A percentile compares a stretch with the other conserved stretches of the same genome.
Conservation (phyloP, 176 grass and related monocot species). For the Pontederia paniculata region DNA sequence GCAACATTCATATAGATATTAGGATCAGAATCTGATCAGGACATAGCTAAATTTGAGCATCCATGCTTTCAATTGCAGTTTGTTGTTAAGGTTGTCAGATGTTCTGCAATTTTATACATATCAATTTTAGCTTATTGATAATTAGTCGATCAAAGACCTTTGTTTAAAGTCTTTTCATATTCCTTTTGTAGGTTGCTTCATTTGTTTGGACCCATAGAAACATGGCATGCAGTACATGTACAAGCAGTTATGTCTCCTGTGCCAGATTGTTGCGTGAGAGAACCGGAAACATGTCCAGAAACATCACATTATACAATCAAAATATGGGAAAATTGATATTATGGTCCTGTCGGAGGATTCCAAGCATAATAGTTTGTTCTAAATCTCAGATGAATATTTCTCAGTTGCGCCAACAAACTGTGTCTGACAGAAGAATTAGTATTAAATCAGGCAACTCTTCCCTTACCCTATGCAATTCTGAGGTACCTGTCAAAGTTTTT, state of each 20-base stretch:
- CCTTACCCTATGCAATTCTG: not conserved
- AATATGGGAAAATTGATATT: not conserved
- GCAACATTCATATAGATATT: constrained; percentile 1
- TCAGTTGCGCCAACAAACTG: not conserved
- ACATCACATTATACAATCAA: not conserved
- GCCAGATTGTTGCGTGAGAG: not conserved
- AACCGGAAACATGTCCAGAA: not conserved
- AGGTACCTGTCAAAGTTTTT: not conserved
- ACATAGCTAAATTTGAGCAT: not conserved
- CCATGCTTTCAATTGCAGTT: not conserved
- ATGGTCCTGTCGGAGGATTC: not conserved
- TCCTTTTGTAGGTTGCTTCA: not conserved
- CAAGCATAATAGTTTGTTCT: not conserved
- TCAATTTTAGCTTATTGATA: too few species aligned
- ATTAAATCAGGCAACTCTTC: not conserved
- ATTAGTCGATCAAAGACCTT: not conserved
- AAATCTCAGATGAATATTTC: constrained; percentile 2
- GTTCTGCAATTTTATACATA: not conserved
- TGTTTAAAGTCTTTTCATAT: not conserved
- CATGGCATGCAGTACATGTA: not conserved
- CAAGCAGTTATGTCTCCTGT: not conserved
- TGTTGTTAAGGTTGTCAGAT: not conserved
- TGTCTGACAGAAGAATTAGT: not conserved
- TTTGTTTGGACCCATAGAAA: not conserved
- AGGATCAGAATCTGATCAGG: constrained; percentile 4